A percentile compares a stretch with the other conserved stretches of the same genome.
These are phyloP conservation scores for Hydnum rufescens DNA, from an alignment of 768 basidiomycete species.

Conservation along the genomic window DNA sequence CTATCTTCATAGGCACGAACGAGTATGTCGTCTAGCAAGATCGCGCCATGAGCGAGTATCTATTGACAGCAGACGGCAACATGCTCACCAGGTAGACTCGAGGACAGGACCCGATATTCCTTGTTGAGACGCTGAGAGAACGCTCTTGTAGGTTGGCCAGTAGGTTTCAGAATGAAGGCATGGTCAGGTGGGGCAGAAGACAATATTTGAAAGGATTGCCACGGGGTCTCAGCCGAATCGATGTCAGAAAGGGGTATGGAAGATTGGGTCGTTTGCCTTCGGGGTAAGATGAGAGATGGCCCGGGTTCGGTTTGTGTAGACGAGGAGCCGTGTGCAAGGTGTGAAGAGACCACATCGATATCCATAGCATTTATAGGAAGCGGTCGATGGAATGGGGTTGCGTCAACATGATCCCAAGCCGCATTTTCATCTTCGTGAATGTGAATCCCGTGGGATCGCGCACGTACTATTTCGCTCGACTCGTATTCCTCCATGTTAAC, in stretches of 20 bases:
- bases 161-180: slow-evolving; percentile 41
- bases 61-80: neutral
- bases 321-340: neutral
- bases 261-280: too few relatives aligned
- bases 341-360: neutral
- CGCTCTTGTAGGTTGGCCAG: slow-evolving; percentile 43
- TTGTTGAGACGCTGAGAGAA: slow-evolving; percentile 61
- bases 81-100: slow-evolving; percentile 58
- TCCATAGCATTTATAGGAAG: neutral
- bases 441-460: neutral
- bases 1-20: slow-evolving; percentile 85
- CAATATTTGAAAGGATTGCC: slow-evolving; percentile 71
- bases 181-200: slow-evolving; percentile 64
- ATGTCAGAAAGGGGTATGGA: slow-evolving; percentile 5
- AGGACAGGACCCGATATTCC: slow-evolving; percentile 64
- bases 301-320: neutral
- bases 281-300: too few relatives aligned
- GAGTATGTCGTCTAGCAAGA: slow-evolving; percentile 50
- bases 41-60: neutral
- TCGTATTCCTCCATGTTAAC: neutral
- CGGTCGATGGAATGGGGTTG: neutral
- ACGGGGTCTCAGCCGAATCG: slow-evolving; percentile 26
- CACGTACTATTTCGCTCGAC: neutral
- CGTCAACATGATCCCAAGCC: neutral
- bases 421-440: neutral